Conservation (phyloP, 208 protist species). For the Tetramitus jugosus region DNA sequence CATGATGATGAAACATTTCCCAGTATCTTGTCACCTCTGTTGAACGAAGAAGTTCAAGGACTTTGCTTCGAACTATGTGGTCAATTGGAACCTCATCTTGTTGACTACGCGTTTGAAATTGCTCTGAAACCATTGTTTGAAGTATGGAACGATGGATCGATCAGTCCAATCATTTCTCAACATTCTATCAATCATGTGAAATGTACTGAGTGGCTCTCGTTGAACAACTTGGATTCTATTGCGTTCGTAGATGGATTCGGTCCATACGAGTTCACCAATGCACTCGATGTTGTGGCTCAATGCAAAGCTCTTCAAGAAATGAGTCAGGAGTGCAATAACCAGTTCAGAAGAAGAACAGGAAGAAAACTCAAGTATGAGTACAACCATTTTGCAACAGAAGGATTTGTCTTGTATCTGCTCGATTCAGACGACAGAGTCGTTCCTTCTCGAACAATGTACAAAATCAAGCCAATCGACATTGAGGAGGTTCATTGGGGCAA, state of each 20-base stretch:
- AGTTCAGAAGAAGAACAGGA: neutral
- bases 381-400: neutral
- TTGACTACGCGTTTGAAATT: neutral
- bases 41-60: neutral
- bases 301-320: neutral
- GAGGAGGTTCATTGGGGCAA: neutral
- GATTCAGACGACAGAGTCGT: neutral
- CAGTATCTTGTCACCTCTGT: too few relatives aligned
- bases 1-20: neutral
- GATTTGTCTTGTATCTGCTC: neutral
- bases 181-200: too few relatives aligned
- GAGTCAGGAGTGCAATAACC: neutral
- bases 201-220: too few relatives aligned
- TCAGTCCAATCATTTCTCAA: neutral
- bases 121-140: neutral
- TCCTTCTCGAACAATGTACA: neutral
- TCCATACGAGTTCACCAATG: neutral
- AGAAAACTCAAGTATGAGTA: neutral
- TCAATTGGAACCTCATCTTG: neutral
- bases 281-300: neutral
- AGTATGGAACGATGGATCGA: neutral
- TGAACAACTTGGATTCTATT: too few relatives aligned
- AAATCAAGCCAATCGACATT: constrained; percentile 2
- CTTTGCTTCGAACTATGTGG: constrained; percentile 9
- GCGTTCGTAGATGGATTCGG: neutral